A percentile compares a stretch with the other conserved stretches of the same genome.
These are phyloP conservation scores for Macrotyloma uniflorum DNA, from an alignment of 306 rosid species.

Conservation along the genomic window DNA sequence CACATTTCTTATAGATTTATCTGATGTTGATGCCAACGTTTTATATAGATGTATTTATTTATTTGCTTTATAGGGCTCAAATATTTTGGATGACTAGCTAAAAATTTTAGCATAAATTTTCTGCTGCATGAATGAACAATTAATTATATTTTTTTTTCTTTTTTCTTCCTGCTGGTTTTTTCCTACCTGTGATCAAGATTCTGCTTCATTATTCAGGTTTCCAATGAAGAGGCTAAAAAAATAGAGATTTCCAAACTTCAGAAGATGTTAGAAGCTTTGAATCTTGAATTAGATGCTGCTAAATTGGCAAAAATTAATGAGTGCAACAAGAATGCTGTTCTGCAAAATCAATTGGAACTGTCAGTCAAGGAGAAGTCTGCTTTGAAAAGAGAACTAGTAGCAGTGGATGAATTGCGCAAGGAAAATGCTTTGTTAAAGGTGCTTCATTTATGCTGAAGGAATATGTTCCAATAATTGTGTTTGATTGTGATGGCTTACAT, in stretches of 20 bases:
- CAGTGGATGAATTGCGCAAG: slow-evolving; percentile 70
- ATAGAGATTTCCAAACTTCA: slow-evolving; percentile 71
- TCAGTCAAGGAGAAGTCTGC: slow-evolving; percentile 76
- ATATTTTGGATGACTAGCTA: not conserved
- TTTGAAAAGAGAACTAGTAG: slow-evolving; percentile 73
- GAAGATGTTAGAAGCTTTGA: slow-evolving; percentile 75
- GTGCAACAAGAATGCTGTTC: slow-evolving; percentile 90
- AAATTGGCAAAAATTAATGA: slow-evolving; percentile 88
- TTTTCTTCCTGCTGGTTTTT: no score
- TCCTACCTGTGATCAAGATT: no score
- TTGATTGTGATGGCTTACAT: slow-evolving; percentile 7
- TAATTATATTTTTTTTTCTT: not conserved
- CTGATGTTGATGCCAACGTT: not conserved
- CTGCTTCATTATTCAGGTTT: slow-evolving; percentile 65
- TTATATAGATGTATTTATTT: not conserved
- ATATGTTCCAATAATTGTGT: slow-evolving; percentile 20
- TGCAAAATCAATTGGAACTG: slow-evolving; percentile 84
- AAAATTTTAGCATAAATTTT: not conserved
- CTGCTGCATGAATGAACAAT: not conserved
- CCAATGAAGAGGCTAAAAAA: slow-evolving; percentile 84
- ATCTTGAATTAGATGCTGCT: slow-evolving; percentile 86
- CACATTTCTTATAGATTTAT: slow-evolving; percentile 8
- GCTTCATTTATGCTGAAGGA: slow-evolving; percentile 29
- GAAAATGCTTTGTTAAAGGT: slow-evolving; percentile 83
- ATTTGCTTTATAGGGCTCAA: not conserved